Base-by-base conservation (phyloP, 257 asterid genomes). In the Verbena officinalis region DNA sequence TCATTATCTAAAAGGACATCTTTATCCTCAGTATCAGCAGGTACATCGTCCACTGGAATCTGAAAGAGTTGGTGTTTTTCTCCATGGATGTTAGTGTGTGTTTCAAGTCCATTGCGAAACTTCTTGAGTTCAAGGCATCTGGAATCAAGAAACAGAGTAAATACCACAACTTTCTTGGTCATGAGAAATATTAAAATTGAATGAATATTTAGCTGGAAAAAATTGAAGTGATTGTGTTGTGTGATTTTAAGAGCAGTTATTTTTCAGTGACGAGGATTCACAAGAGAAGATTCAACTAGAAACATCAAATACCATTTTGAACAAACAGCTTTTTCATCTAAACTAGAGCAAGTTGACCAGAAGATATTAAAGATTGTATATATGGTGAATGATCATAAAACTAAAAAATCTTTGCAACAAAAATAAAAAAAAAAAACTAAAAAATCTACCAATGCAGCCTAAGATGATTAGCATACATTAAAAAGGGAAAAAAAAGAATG, bases 1-100 rank as follows among this genome's bases (percentile, higher is more conserved):
- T 76, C 81, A 65, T 78, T 84, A 22, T 81, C 83, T 58, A 82
- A 24, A 27, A 69, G 56, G 65, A 22, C 63, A 65, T 84, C 87
- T 11, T 75, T 65, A 39, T 80, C 89, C 13, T 80, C 81, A 11
- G 85, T 84, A 69, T 77, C 79, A 40, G 57, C 73, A 15, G 83
- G 77, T 23, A 72, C 48, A 65, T 67, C 77, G 54, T 67, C 55
- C 75, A 71, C 79, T 55, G 64, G 69, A 59, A 78, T 55, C 89
- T 80, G 80, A 59, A 59, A 60, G 51, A 89, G 84, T 17, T 60
- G 34, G 73, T 89, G 95, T 70, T 71, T 71, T 69, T 79, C 87
- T 27, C 86, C 95, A 70, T 58, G 40, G 70, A 9, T 69, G 61
- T 51, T 67, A 46, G 78, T 73, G 72, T 79, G 87, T 34, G 82